A percentile compares a stretch with the other conserved stretches of the same genome.
phyloP scores from a whole-genome alignment of 2,329 filamentous ascomycete genomes.

The Aspergillus fructus region DNA sequence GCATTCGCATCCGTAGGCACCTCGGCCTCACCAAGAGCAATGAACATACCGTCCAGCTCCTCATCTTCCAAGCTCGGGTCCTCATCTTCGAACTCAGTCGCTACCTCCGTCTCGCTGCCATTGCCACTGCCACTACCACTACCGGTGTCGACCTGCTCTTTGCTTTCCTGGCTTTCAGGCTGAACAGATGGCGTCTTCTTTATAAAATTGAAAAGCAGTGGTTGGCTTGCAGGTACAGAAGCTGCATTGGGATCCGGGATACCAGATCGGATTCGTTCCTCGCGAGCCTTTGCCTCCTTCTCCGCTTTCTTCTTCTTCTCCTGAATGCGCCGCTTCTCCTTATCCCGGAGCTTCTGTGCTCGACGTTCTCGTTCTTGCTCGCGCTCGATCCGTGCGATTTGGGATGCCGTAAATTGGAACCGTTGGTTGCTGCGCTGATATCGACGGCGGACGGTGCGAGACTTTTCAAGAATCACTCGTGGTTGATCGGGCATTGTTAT shows the following conservation, averaged over 20 bases:
- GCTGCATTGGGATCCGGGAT: constrained; percentile 31
- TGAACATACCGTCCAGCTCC: constrained; percentile 15
- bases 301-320: constrained; percentile 38
- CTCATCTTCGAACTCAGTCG: constrained; percentile 1
- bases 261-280: constrained; percentile 33
- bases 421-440: constrained; percentile 40
- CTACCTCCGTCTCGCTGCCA: constrained; percentile 16
- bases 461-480: constrained; percentile 39
- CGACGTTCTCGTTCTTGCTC: constrained; percentile 42
- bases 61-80: constrained; percentile 17
- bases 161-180: constrained; percentile 11
- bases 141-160: constrained; percentile 13
- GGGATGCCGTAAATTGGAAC: constrained; percentile 34
- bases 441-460: constrained; percentile 37
- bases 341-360: constrained; percentile 39
- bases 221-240: constrained; percentile 36
- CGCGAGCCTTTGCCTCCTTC: constrained; percentile 33
- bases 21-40: constrained; percentile 5
- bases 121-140: constrained; percentile 17
- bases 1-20: constrained; percentile 4
- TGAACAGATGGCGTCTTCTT: constrained; percentile 15
- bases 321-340: constrained; percentile 32
- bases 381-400: constrained; percentile 40
- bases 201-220: constrained; percentile 34
- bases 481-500: constrained; percentile 29